phyloP scores from a whole-genome alignment of 257 asterid species.

The Ligustrum vulgare region DNA sequence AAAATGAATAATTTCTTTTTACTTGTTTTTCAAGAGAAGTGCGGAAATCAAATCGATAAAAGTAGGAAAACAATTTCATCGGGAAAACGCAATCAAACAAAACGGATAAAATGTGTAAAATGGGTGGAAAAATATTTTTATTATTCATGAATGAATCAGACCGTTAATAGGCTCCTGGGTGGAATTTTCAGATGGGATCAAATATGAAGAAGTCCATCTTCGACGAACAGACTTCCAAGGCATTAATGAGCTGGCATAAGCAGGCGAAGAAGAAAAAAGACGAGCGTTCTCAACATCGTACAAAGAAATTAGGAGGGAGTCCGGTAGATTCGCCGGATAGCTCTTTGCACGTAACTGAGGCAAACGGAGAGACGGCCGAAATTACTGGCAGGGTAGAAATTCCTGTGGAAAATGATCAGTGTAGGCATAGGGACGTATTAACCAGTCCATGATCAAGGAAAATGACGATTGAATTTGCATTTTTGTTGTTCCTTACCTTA shows the following conservation, averaged over 20 bases:
- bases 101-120: too few species aligned
- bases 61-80: too few species aligned
- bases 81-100: too few species aligned
- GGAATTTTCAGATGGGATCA: slow-evolving; percentile 75
- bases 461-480: neutral
- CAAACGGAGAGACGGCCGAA: too few species aligned
- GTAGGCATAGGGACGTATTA: slow-evolving; percentile 27
- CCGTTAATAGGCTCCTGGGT: too few species aligned
- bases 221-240: slow-evolving; percentile 90
- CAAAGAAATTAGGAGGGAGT: slow-evolving; percentile 46
- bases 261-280: slow-evolving; percentile 53
- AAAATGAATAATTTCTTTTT: too few species aligned
- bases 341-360: too few species aligned
- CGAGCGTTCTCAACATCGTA: slow-evolving; percentile 20
- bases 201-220: slow-evolving; percentile 83
- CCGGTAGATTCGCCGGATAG: slow-evolving; percentile 43
- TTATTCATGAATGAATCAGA: too few species aligned
- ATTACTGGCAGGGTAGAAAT: slow-evolving; percentile 50
- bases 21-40: too few species aligned
- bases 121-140: too few species aligned
- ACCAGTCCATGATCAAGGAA: slow-evolving; percentile 26
- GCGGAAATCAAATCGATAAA: too few species aligned
- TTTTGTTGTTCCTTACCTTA: neutral
- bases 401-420: slow-evolving; percentile 22
- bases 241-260: slow-evolving; percentile 81